Evolutionary conservation across 2,329 filamentous ascomycete genomes (phyloP), one percentile per base, ranked within the genome.

Genomic region (Curvularia hawaiiensis): DNA sequence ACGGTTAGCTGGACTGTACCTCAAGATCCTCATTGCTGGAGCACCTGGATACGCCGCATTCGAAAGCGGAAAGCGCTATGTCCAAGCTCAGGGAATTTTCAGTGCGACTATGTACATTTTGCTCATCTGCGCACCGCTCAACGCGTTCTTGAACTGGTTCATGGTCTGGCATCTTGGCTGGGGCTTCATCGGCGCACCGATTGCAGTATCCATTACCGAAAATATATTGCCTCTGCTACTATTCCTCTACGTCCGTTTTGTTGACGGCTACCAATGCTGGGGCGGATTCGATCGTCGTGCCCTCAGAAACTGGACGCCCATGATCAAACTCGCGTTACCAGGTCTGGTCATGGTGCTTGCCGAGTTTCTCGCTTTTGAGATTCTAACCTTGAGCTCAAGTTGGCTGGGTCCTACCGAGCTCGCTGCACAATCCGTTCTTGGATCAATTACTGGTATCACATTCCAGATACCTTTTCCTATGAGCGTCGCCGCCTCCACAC

Each of bases 381-480:
- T 97, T 48, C 81, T 97, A 61, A 97, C 92, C 0, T 82, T 97
- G n/a, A 87, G 88, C 9, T 86, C 91, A 0, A 91, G 89, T 50
- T 91, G 90, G 66, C 88, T 97, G 56, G 90, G 90, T 16, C 87
- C 90, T 1, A 88, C 88, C 18, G 87, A 89, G 60, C 84, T 98
- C 1, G 94, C 94, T 0, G 93, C 95, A 0, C 93, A 99, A 76
- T 93, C 90, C 33, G 88, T 97, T 14, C 80, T 98, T 2, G 85
- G 89, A 22, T 95, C 90, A 0, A 81, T 97, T 45, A 87, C 89
- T 0, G 86, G 88, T 10, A 86, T 96, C 24, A 91, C 90, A 0
- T 98, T 92, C 79, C 92, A 97, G 75, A 88, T 98, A 48, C 92
- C 94, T 0, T 98, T 98, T 79, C 91, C 94, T 0, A 85, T 97